Percentiles rank a stretch among this genome's conserved stretches.
These are phyloP conservation scores for Monilinia fructigena DNA, from an alignment of 2,329 filamentous ascomycete species.

Conservation along the genomic window DNA sequence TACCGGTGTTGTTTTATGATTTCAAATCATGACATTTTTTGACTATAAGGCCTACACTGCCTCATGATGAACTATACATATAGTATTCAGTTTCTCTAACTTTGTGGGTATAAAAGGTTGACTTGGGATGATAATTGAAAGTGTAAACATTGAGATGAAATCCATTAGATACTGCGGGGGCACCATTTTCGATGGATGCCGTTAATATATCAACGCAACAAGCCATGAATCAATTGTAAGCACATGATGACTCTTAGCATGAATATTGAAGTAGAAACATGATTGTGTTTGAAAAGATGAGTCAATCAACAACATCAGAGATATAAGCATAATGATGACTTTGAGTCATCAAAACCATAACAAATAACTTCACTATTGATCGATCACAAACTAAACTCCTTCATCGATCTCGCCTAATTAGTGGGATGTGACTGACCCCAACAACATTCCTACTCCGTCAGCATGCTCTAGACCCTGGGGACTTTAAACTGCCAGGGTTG, in stretches of 20 bases:
- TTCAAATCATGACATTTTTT: background rate
- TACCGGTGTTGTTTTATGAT: background rate
- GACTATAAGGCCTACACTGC: background rate
- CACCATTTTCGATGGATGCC: background rate
- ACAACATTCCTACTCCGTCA: background rate
- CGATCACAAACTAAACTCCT: background rate
- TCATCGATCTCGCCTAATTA: constrained; percentile 5
- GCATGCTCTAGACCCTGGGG: background rate
- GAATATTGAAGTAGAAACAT: background rate
- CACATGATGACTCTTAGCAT: background rate
- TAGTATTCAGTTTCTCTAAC: background rate
- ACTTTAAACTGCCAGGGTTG: background rate
- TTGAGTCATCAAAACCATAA: background rate
- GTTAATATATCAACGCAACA: background rate
- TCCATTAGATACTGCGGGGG: no score
- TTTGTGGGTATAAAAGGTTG: background rate
- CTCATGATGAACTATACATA: background rate
- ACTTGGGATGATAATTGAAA: background rate
- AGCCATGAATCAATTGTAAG: background rate
- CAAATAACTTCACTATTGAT: background rate
- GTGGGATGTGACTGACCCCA: background rate
- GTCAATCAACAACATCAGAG: background rate
- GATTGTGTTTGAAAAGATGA: background rate
- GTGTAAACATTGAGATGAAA: background rate
- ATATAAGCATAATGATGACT: background rate